phyloP scores from a whole-genome alignment of 768 basidiomycete genomes.

The Hysterangium stoloniferum region DNA sequence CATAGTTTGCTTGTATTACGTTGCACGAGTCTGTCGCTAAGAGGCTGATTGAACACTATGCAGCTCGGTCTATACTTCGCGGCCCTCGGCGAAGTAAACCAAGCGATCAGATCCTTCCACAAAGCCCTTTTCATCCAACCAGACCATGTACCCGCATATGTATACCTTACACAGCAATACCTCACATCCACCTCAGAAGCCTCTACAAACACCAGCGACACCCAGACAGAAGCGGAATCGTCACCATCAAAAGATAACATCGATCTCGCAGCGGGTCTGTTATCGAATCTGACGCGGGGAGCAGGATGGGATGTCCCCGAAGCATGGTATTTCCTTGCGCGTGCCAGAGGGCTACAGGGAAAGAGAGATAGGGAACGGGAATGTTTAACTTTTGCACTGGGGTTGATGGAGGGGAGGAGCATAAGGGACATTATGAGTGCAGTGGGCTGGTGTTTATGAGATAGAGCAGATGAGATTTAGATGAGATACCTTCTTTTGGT shows the following conservation, averaged over 20 bases:
- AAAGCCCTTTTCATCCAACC: constrained; percentile 88
- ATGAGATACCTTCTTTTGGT: too few species aligned
- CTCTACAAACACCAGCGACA: constrained; percentile 12
- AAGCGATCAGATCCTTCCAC: constrained; percentile 69
- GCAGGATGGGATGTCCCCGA: constrained; percentile 88
- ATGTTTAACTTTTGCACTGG: constrained; percentile 62
- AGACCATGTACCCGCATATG: constrained; percentile 66
- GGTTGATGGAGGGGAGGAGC: constrained; percentile 50
- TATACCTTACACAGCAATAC: constrained; percentile 74
- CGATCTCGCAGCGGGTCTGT: constrained; percentile 76
- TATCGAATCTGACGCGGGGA: constrained; percentile 70
- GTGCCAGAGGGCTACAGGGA: constrained; percentile 68
- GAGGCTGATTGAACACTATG: background rate
- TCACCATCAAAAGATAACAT: constrained; percentile 35
- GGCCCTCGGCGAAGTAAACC: constrained; percentile 42
- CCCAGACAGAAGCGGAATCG: constrained; percentile 14
- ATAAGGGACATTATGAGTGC: constrained; percentile 57
- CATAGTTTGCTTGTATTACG: constrained; percentile 19
- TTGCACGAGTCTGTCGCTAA: too few species aligned
- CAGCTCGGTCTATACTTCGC: constrained; percentile 72
- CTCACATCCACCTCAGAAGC: constrained; percentile 34
- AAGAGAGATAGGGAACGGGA: constrained; percentile 66
- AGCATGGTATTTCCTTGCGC: constrained; percentile 90
- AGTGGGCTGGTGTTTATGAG: constrained; percentile 57
- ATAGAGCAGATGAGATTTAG: too few species aligned